Evolutionary conservation across 768 basidiomycete species (phyloP).

Genomic region (Boletus tomentosulus): DNA sequence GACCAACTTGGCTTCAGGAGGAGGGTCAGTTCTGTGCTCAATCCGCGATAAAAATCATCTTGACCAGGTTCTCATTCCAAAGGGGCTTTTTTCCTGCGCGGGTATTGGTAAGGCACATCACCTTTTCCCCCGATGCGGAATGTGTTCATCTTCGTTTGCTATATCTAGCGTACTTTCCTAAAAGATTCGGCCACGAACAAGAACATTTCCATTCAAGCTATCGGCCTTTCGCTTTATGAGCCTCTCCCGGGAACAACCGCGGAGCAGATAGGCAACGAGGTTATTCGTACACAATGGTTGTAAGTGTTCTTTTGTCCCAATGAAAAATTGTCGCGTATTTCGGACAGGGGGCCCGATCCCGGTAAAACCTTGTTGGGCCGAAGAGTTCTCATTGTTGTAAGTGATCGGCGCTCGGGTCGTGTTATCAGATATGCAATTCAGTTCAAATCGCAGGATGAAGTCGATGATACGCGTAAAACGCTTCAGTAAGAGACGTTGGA

Average conservation of each 20-base stretch:
- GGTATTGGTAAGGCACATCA: conserved; percentile 54
- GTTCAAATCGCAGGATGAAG: conserved; percentile 58
- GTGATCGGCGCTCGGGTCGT: conserved; percentile 26
- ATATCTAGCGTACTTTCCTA: conserved; percentile 73
- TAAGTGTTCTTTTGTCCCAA: conserved; percentile 35
- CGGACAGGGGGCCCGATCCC: conserved; percentile 55
- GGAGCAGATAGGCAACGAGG: conserved; percentile 76
- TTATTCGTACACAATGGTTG: conserved; percentile 97
- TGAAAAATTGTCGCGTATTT: background rate
- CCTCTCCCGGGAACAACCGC: conserved; percentile 70
- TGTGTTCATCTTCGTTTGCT: background rate
- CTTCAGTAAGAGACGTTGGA: conserved; percentile 56
- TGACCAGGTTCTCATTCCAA: conserved; percentile 16
- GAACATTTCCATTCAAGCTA: conserved; percentile 91
- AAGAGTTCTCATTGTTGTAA: conserved; percentile 75
- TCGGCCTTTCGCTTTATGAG: conserved; percentile 94
- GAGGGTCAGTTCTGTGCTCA: conserved; percentile 58
- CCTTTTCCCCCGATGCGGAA: background rate
- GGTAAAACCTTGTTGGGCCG: conserved; percentile 74
- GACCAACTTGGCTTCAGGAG: conserved; percentile 43
- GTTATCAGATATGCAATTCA: conserved; percentile 12
- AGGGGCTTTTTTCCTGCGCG: conserved; percentile 97
- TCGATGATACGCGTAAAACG: conserved; percentile 87
- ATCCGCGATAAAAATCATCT: conserved; percentile 10
- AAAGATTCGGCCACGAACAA: conserved; percentile 64